phyloP scores from a whole-genome alignment of 2,329 filamentous ascomycete genomes.

The Lachnellula willkommii region DNA sequence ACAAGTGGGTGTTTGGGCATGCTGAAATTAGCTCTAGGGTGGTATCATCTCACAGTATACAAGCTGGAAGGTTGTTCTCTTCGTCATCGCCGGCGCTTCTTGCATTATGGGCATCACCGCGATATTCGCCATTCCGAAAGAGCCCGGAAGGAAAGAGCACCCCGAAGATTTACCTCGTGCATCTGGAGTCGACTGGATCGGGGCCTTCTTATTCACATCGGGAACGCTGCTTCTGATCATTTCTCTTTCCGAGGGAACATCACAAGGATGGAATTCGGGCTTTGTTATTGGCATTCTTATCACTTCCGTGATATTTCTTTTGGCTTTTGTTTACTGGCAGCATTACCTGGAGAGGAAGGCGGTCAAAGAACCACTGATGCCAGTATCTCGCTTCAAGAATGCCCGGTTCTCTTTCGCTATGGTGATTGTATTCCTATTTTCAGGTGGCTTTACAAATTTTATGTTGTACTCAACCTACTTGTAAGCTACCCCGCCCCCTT shows the following conservation, averaged over 20 bases:
- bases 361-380: slow-evolving; percentile 54
- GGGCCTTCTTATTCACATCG: slow-evolving; percentile 56
- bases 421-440: slow-evolving; percentile 61
- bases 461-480: slow-evolving; percentile 63
- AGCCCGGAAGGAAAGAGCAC: slow-evolving; percentile 31
- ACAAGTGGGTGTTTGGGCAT: too few species aligned
- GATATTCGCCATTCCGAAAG: slow-evolving; percentile 54
- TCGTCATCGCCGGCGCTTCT: slow-evolving; percentile 56
- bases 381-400: slow-evolving; percentile 58
- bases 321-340: slow-evolving; percentile 36
- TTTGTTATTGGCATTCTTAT: slow-evolving; percentile 49
- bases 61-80: slow-evolving; percentile 64
- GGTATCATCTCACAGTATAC: slow-evolving; percentile 56
- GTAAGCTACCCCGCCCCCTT: slow-evolving; percentile 9
- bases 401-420: slow-evolving; percentile 57
- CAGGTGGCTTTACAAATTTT: slow-evolving; percentile 62
- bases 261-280: slow-evolving; percentile 59
- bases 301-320: slow-evolving; percentile 49
- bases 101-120: slow-evolving; percentile 51
- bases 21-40: slow-evolving; percentile 42
- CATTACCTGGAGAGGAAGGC: slow-evolving; percentile 50
- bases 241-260: slow-evolving; percentile 63
- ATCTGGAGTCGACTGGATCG: slow-evolving; percentile 60
- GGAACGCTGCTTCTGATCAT: slow-evolving; percentile 60
- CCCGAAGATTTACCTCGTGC: slow-evolving; percentile 14